A percentile compares a stretch with the other conserved stretches of the same genome.
Evolutionary conservation across 2,329 filamentous ascomycete genomes (phyloP).

Genomic region (Didymella pomorum): DNA sequence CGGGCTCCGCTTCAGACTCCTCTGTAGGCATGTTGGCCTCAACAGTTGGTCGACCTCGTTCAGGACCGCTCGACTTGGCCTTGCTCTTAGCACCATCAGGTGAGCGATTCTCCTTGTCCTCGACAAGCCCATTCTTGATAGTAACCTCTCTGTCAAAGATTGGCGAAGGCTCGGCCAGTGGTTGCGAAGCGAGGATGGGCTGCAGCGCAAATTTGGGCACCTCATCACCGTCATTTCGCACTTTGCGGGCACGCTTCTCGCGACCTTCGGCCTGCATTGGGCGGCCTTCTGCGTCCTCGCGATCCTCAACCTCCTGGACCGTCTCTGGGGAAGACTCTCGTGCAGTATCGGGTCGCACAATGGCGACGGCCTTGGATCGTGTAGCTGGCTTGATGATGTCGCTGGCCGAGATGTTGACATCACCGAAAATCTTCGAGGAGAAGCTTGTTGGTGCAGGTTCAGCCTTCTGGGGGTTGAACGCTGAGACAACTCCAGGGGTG

Average conservation of each 20-base stretch:
- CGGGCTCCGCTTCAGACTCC: constrained; percentile 24
- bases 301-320: constrained; percentile 46
- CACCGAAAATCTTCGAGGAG: constrained; percentile 48
- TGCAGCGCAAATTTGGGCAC: constrained; percentile 75
- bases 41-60: constrained; percentile 29
- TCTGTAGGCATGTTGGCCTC: constrained; percentile 28
- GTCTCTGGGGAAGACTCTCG: constrained; percentile 53
- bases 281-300: constrained; percentile 68
- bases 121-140: constrained; percentile 33
- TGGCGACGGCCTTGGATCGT: constrained; percentile 84
- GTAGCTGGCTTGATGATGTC: constrained; percentile 72
- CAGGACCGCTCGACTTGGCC: constrained; percentile 43
- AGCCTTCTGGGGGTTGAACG: constrained; percentile 34
- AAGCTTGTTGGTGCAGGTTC: constrained; percentile 37
- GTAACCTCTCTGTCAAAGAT: constrained; percentile 34
- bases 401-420: constrained; percentile 62
- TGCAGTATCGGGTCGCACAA: constrained; percentile 68
- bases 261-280: constrained; percentile 71
- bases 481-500: constrained; percentile 51
- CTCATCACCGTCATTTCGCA: constrained; percentile 71
- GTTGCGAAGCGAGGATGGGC: constrained; percentile 50
- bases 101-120: constrained; percentile 51
- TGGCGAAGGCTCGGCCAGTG: constrained; percentile 39
- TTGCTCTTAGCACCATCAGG: constrained; percentile 33
- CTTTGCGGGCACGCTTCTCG: constrained; percentile 76